Conservation (phyloP, 129 eudicot genomes). For the Logfia minima region DNA sequence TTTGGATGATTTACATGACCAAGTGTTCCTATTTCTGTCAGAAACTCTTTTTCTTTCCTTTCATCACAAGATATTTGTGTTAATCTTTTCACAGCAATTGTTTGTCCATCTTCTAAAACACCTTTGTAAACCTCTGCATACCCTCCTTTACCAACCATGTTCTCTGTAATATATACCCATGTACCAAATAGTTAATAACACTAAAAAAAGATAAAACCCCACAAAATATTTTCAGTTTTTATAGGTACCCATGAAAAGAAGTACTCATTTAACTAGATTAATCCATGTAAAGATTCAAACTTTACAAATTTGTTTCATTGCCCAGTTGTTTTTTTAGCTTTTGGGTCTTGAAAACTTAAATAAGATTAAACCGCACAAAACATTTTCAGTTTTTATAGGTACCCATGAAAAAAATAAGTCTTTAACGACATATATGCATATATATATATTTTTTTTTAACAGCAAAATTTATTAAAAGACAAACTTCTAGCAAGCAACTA, state of each 20-base stretch:
- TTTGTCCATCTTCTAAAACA: slow-evolving; percentile 65
- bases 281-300: slow-evolving; percentile 26
- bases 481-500: no score
- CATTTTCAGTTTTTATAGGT: background rate
- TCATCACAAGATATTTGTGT: slow-evolving; percentile 67
- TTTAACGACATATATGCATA: slow-evolving; percentile 20
- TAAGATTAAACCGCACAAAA: slow-evolving; percentile 7
- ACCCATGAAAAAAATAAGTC: slow-evolving; percentile 21
- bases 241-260: slow-evolving; percentile 17
- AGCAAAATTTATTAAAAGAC: no score
- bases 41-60: slow-evolving; percentile 90
- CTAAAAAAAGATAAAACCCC: slow-evolving; percentile 13
- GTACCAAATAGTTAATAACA: slow-evolving; percentile 14
- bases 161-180: slow-evolving; percentile 47
- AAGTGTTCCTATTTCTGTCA: slow-evolving; percentile 93
- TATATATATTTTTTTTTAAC: no score
- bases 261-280: slow-evolving; percentile 9
- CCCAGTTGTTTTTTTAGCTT: slow-evolving; percentile 3
- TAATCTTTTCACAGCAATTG: slow-evolving; percentile 85
- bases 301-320: slow-evolving; percentile 10
- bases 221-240: slow-evolving; percentile 9
- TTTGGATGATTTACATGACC: slow-evolving; percentile 92
- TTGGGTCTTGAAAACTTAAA: background rate
- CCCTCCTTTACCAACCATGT: slow-evolving; percentile 96
- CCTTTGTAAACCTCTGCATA: slow-evolving; percentile 98